These are phyloP conservation scores for Teratosphaeria epicoccoides DNA, from an alignment of 2,329 filamentous ascomycete species.

Conservation along the genomic window DNA sequence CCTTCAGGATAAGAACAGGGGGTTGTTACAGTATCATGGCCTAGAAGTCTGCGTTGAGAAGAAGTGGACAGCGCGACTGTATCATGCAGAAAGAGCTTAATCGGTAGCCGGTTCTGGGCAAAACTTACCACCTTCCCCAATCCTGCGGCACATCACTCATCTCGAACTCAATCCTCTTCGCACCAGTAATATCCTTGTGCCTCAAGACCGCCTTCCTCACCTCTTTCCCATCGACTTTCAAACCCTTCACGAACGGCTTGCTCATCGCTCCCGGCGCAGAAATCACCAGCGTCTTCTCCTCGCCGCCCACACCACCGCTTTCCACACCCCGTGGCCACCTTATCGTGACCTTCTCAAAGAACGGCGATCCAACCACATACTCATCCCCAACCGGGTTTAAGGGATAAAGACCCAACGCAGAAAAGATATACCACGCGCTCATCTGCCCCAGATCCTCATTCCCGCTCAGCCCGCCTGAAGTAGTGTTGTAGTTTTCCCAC, in stretches of 20 bases:
- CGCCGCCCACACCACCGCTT: constrained; percentile 18
- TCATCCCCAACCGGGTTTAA: constrained; percentile 36
- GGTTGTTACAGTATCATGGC: no score
- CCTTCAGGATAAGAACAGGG: no score
- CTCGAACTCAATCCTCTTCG: constrained; percentile 33
- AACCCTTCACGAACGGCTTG: constrained; percentile 32
- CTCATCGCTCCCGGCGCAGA: constrained; percentile 31
- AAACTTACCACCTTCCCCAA: constrained; percentile 18
- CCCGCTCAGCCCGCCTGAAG: constrained; percentile 35
- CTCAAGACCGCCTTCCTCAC: constrained; percentile 29
- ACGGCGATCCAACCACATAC: constrained; percentile 37
- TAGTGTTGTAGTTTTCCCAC: constrained; percentile 36
- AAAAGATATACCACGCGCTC: constrained; percentile 42
- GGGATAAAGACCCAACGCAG: constrained; percentile 39
- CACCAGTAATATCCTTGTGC: constrained; percentile 32
- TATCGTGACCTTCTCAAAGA: constrained; percentile 37
- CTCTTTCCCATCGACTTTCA: constrained; percentile 32
- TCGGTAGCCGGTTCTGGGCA: not conserved
- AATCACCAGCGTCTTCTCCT: constrained; percentile 28
- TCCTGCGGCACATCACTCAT: constrained; percentile 33
- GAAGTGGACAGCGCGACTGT: no score
- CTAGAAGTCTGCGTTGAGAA: no score
- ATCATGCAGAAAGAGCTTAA: no score
- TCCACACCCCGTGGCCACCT: constrained; percentile 26
- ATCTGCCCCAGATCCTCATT: constrained; percentile 43